Percentiles rank a stretch among this genome's conserved stretches.
phyloP scores from a whole-genome alignment of 768 basidiomycete genomes.

The Tulasnella calospora region DNA sequence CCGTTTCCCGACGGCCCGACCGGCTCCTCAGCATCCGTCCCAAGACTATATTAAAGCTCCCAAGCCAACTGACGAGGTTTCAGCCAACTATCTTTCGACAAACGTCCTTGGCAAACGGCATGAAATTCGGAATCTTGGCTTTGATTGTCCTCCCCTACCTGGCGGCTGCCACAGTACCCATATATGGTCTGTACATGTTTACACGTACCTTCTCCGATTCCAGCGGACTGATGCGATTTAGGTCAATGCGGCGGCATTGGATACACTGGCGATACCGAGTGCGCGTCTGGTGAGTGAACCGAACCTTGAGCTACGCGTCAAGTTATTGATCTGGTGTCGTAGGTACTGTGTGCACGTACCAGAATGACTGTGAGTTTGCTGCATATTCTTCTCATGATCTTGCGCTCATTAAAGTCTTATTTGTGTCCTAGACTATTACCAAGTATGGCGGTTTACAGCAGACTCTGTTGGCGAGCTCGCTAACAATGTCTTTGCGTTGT shows the following conservation, averaged over 20 bases:
- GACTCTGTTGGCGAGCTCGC: background rate
- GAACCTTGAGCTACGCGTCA: background rate
- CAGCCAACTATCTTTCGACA: background rate
- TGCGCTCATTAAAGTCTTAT: background rate
- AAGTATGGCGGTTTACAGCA: background rate
- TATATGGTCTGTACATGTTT: background rate
- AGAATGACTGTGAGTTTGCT: background rate
- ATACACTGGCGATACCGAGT: background rate
- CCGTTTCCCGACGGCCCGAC: background rate
- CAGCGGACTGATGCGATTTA: background rate
- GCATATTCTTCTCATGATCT: background rate
- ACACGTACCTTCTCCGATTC: background rate
- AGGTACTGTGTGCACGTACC: background rate
- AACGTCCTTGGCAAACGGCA: background rate
- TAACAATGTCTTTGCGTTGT: no score
- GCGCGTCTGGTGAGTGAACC: background rate
- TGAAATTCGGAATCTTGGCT: background rate
- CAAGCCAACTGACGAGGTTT: background rate
- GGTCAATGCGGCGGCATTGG: background rate
- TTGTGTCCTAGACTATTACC: background rate
- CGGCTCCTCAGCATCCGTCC: background rate
- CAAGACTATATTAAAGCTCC: background rate
- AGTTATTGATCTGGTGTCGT: no score
- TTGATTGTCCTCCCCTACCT: constrained; percentile 6
- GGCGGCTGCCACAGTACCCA: background rate